Evolutionary conservation across 202 grass and related monocot species (phyloP).

Genomic region (Bolboschoenoplectus hybrid): DNA sequence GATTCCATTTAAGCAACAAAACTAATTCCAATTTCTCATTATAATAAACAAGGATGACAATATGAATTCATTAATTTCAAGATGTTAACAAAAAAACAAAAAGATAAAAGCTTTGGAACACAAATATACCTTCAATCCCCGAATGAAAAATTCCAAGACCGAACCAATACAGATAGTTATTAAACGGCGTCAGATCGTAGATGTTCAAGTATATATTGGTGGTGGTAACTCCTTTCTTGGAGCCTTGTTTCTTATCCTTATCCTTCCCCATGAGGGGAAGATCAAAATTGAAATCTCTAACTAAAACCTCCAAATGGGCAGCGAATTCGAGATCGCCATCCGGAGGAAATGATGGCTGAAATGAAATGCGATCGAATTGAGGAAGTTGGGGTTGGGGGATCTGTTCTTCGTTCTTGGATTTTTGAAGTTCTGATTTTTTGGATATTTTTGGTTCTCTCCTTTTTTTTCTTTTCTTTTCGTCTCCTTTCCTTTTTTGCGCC

Average conservation of each 20-base stretch:
- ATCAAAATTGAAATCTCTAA: neutral
- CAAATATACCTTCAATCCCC: slow-evolving; percentile 68
- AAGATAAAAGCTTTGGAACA: slow-evolving; percentile 20
- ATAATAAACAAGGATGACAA: neutral
- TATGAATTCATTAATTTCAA: slow-evolving; percentile 9
- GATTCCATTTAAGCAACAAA: neutral
- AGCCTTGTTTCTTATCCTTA: slow-evolving; percentile 22
- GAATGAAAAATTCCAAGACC: slow-evolving; percentile 84
- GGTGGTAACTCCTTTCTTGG: slow-evolving; percentile 33
- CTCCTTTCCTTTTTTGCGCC: slow-evolving; percentile 7
- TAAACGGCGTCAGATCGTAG: slow-evolving; percentile 73
- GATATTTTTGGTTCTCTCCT: slow-evolving; percentile 4
- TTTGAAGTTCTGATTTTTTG: neutral
- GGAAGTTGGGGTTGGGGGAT: neutral
- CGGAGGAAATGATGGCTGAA: neutral
- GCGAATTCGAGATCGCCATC: slow-evolving; percentile 31
- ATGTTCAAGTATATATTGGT: slow-evolving; percentile 66
- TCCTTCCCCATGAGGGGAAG: slow-evolving; percentile 18
- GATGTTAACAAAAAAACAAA: neutral
- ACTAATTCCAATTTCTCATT: neutral
- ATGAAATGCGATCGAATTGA: slow-evolving; percentile 1
- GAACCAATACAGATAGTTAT: slow-evolving; percentile 82
- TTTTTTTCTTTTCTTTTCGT: neutral
- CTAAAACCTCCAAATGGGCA: slow-evolving; percentile 29
- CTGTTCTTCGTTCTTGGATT: neutral